Percentiles rank a stretch among this genome's conserved stretches.
These are phyloP conservation scores for Xylaria palmicola DNA, from an alignment of 495 filamentous ascomycete genomes.

Conservation along the genomic window DNA sequence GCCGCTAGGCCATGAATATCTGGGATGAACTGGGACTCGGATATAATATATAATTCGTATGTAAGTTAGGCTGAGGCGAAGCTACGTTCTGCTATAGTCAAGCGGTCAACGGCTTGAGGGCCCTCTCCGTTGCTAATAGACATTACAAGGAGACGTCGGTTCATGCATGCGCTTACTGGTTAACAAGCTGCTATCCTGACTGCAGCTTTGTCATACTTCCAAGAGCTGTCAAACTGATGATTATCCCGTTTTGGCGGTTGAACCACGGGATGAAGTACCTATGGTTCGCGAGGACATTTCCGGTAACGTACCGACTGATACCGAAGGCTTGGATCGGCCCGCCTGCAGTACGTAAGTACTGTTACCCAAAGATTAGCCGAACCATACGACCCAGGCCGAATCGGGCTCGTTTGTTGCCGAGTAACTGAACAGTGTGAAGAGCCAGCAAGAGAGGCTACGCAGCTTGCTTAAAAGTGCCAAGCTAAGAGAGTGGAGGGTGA, in stretches of 20 bases:
- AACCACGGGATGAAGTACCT: not conserved
- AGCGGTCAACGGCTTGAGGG: not conserved
- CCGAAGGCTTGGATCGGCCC: conserved; percentile 13
- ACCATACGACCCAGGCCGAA: conserved; percentile 2
- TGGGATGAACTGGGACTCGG: not conserved
- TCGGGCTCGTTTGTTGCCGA: not conserved
- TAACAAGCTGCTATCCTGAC: conserved; percentile 10
- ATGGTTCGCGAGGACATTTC: not conserved
- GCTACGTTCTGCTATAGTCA: not conserved
- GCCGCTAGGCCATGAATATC: not conserved
- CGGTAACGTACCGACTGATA: conserved; percentile 4
- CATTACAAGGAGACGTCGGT: not conserved
- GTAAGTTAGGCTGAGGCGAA: not conserved
- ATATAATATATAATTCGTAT: not conserved
- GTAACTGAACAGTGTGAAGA: not conserved
- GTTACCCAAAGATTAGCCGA: conserved; percentile 2
- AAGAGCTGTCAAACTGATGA: not conserved
- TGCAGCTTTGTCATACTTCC: conserved; percentile 2
- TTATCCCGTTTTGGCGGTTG: not conserved
- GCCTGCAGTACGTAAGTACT: conserved; percentile 8
- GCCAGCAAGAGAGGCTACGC: not conserved
- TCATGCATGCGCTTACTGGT: not conserved
- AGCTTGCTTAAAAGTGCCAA: not conserved
- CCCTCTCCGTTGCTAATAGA: not conserved
- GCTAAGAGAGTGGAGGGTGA: not conserved